A percentile compares a stretch with the other conserved stretches of the same genome.
phyloP scores from a whole-genome alignment of 1,139 yeast genomes.

The Geotrichum carabidarum region DNA sequence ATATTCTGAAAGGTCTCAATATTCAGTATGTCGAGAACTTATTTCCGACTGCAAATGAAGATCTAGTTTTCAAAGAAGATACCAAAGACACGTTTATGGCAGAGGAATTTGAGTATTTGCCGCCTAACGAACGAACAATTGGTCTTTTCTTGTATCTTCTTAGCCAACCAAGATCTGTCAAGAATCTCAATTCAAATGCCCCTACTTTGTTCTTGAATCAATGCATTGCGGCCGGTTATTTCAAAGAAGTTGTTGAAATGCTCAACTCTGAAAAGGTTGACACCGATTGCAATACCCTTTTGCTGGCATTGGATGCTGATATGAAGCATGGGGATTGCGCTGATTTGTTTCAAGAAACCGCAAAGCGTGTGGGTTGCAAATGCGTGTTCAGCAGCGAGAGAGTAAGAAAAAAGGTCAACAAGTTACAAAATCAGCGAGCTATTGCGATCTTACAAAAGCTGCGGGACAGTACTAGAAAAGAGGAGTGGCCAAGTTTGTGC shows the following conservation, averaged over 20 bases:
- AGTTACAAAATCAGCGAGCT: not conserved
- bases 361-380: not conserved
- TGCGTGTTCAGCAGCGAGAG: slow-evolving; percentile 3
- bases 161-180: slow-evolving; percentile 3
- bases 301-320: slow-evolving; percentile 4
- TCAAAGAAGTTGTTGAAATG: not conserved
- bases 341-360: not conserved
- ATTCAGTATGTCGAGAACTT: not conserved
- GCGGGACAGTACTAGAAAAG: no score
- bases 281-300: slow-evolving; percentile 5
- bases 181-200: not conserved
- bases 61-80: not conserved
- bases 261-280: slow-evolving; percentile 1
- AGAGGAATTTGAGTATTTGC: not conserved
- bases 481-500: no score
- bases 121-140: not conserved
- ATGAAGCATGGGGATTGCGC: not conserved
- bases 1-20: slow-evolving; percentile 3
- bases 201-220: slow-evolving; percentile 5
- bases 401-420: slow-evolving; percentile 4
- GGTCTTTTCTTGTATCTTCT: slow-evolving; percentile 7
- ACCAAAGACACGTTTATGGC: slow-evolving; percentile 8
- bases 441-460: not conserved
- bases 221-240: slow-evolving; percentile 2
- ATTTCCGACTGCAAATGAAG: slow-evolving; percentile 8